Evolutionary conservation across 2,329 filamentous ascomycete species (phyloP).

Genomic region (Cladophialophora chaetospira): DNA sequence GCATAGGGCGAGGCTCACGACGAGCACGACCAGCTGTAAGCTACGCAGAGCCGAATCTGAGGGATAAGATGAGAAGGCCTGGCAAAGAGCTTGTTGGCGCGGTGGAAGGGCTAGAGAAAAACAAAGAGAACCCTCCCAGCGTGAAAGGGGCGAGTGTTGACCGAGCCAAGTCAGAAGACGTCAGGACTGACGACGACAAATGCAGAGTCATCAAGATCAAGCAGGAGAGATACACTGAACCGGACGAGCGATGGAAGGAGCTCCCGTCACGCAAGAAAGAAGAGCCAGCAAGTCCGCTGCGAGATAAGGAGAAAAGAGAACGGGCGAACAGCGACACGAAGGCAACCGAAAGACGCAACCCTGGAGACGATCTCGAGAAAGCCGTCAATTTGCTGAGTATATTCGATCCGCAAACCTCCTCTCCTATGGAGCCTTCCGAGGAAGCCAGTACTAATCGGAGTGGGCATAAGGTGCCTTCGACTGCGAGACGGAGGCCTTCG

Average conservation of each 20-base stretch:
- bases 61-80: constrained; percentile 80
- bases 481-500: constrained; percentile 13
- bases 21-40: constrained; percentile 70
- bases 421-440: constrained; percentile 19
- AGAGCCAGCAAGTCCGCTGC: constrained; percentile 29
- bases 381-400: constrained; percentile 31
- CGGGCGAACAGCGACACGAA: constrained; percentile 19
- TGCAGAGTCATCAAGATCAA: constrained; percentile 23
- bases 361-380: constrained; percentile 22
- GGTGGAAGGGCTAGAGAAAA: constrained; percentile 58
- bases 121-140: constrained; percentile 43
- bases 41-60: constrained; percentile 79
- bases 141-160: constrained; percentile 22
- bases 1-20: constrained; percentile 65
- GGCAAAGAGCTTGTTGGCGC: constrained; percentile 76
- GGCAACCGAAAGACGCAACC: constrained; percentile 8
- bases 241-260: constrained; percentile 21
- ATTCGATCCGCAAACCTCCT: constrained; percentile 30
- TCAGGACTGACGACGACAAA: constrained; percentile 20
- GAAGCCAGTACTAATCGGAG: background rate
- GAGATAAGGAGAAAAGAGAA: constrained; percentile 37
- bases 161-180: constrained; percentile 21
- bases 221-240: constrained; percentile 10
- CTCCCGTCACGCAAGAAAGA: constrained; percentile 22
- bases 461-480: constrained; percentile 4